Base-by-base conservation (phyloP, 202 grass and related monocot genomes). In the Schoenoplectus triqueter region DNA sequence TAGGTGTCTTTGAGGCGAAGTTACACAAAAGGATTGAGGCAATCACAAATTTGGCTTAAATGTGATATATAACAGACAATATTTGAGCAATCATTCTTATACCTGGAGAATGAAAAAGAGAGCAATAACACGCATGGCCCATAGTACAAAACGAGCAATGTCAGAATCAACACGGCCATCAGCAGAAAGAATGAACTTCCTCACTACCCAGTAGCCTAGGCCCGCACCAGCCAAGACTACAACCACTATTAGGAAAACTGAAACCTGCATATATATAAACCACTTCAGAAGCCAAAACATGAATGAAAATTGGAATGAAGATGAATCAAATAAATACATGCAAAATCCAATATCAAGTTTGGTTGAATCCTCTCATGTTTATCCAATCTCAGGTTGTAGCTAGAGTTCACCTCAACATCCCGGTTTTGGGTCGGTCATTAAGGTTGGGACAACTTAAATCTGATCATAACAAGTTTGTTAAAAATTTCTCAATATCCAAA, bases 151-250 rank as follows among this genome's bases (percentile, higher is more conserved):
- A 80, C 90, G 86, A 9, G 91, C 93, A 85, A 99, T 89, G 17
- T 89, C 91, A 60, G 81, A 62, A 94, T 99, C 90, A 46, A 99
- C 96, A 81, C 72, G 86, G 44, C 96, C 96, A 88, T 99, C 93
- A 72, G 92, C 84, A 63, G 90, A 95, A 87, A 99, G 70, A 68
- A 99, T 78, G 86, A 91, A 99, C 87, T 81, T 95, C 71, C 96
- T 85, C 60, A 99, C 93, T 78, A 92, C 89, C 91, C 91, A 98
- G 88, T 92, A 94, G 65, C 93, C 96, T 89, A 98, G 90, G 84
- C 87, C 96, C 76, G 91, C 93, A 73, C 93, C 96, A 83, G 91
- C 84, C 81, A 99, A 88, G 70, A 99, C 76, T 65, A 92, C 84
- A 88, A 87, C 65, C 55, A 94, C 84, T 87, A 95, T 22, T 79